phyloP scores from a whole-genome alignment of 1,284 basidiomycete species.

The Cryptococcus maquisensis region DNA sequence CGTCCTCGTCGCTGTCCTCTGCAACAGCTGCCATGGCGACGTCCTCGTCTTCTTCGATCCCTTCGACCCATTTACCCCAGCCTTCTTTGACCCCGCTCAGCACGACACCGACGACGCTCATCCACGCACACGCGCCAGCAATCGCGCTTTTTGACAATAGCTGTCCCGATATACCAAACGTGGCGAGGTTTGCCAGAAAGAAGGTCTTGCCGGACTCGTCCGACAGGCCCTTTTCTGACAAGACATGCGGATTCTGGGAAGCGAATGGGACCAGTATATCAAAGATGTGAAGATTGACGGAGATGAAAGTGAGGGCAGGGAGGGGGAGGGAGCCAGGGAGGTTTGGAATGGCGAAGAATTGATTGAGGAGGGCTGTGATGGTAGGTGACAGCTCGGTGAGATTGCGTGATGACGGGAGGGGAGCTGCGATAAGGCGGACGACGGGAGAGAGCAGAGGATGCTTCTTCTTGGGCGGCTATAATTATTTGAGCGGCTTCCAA shows the following conservation, averaged over 20 bases:
- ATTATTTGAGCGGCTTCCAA: neutral
- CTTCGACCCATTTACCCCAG: conserved; percentile 46
- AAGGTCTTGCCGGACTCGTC: conserved; percentile 41
- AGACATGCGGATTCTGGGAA: conserved; percentile 15
- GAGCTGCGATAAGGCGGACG: conserved; percentile 37
- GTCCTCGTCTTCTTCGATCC: conserved; percentile 19
- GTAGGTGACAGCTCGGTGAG: conserved; percentile 9
- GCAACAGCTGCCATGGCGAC: conserved; percentile 11
- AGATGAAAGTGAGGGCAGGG: conserved; percentile 40
- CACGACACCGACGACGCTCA: conserved; percentile 31
- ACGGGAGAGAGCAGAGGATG: conserved; percentile 33
- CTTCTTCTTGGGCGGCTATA: conserved; percentile 38
- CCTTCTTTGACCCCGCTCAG: conserved; percentile 32
- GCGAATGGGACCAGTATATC: conserved; percentile 34
- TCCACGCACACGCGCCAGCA: conserved; percentile 31
- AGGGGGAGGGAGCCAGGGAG: conserved; percentile 43
- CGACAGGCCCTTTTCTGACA: conserved; percentile 22
- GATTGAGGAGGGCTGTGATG: conserved; percentile 30
- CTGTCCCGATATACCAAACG: conserved; percentile 45
- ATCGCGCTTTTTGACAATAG: conserved; percentile 32
- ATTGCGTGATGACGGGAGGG: conserved; percentile 15
- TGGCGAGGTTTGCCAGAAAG: conserved; percentile 47
- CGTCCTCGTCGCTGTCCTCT: conserved; percentile 24
- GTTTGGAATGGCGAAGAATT: conserved; percentile 41
- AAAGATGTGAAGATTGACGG: conserved; percentile 38